Conservation (phyloP, 495 filamentous ascomycete species). For the Xylaria sp. region DNA sequence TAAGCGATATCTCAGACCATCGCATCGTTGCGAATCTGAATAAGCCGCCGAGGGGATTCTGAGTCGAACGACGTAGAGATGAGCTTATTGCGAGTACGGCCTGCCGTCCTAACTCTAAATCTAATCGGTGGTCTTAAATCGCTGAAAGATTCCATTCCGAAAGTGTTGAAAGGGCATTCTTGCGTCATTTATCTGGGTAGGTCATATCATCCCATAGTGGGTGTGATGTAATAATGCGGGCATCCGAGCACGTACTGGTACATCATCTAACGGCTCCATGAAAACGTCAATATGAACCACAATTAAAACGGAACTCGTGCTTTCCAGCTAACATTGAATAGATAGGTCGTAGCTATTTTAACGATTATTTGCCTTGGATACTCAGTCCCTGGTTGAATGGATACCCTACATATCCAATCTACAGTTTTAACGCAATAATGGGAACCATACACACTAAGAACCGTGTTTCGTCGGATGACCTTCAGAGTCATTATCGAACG, state of each 20-base stretch:
- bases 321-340: background rate
- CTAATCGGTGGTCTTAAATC: too few relatives aligned
- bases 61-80: slow-evolving; percentile 19
- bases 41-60: background rate
- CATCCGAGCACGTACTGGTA: background rate
- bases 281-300: background rate
- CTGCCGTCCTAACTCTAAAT: background rate
- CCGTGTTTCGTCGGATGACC: background rate
- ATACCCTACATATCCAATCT: background rate
- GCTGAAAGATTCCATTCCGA: background rate
- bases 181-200: slow-evolving; percentile 3
- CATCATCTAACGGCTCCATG: background rate
- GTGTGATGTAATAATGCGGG: slow-evolving; percentile 4
- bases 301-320: background rate
- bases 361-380: background rate
- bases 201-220: background rate
- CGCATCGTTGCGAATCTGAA: background rate
- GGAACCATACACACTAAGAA: background rate
- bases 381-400: background rate
- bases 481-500: background rate
- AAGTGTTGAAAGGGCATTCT: background rate
- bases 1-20: background rate
- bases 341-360: background rate
- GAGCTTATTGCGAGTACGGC: background rate
- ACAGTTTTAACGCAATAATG: background rate